Percentiles rank a stretch among this genome's conserved stretches.
These are phyloP conservation scores for Bertia moriformis DNA, from an alignment of 2,329 filamentous ascomycete species.

Conservation along the genomic window DNA sequence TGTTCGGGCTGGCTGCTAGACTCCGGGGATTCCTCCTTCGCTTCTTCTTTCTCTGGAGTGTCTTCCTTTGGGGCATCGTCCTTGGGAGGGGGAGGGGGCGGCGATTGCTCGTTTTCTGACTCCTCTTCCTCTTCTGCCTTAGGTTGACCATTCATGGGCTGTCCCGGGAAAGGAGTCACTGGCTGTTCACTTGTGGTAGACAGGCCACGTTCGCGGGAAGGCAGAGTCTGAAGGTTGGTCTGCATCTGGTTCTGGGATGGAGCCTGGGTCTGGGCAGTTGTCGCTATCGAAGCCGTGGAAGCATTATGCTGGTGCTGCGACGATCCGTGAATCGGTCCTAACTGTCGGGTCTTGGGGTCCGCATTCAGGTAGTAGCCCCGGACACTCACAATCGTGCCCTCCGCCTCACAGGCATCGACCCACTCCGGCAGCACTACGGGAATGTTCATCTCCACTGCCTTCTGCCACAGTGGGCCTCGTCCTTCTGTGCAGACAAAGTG, in stretches of 20 bases:
- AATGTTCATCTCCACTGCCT: constrained; percentile 93
- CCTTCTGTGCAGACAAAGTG: constrained; percentile 97
- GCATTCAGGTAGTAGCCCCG: constrained; percentile 94
- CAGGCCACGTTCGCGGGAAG: background rate
- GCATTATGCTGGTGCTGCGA: background rate
- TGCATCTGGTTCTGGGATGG: constrained; percentile 4
- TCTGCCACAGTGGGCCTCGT: constrained; percentile 80
- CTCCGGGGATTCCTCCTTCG: no score
- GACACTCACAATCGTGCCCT: constrained; percentile 82
- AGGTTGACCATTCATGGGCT: background rate
- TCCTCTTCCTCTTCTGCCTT: constrained; percentile 4
- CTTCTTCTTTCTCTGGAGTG: no score
- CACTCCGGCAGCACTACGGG: constrained; percentile 93
- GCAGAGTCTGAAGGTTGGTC: background rate
- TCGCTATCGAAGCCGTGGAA: background rate
- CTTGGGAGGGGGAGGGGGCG: constrained; percentile 6
- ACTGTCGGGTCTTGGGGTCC: constrained; percentile 25
- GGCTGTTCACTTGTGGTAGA: background rate
- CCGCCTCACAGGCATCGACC: constrained; percentile 90
- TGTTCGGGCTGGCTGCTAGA: constrained; percentile 8
- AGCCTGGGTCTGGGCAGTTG: constrained; percentile 5
- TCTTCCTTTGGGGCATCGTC: constrained; percentile 5
- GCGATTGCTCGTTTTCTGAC: constrained; percentile 5
- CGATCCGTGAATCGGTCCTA: background rate
- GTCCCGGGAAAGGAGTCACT: background rate